phyloP scores from a whole-genome alignment of 179 eudicot genomes.

The Pouteria campechiana region DNA sequence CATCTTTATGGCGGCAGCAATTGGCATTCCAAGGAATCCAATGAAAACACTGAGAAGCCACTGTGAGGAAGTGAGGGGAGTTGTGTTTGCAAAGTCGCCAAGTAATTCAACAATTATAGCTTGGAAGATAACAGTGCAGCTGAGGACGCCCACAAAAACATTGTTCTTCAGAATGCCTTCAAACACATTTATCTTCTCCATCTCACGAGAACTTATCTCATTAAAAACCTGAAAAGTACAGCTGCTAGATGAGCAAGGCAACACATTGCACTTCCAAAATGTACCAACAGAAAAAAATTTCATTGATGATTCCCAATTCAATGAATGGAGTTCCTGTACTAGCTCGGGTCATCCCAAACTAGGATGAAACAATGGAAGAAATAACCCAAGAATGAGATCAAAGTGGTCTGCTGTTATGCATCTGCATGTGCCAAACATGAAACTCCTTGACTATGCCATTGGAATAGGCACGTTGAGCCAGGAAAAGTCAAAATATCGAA shows the following conservation, averaged over 20 bases:
- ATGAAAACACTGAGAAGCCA: slow-evolving; percentile 57
- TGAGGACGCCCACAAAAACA: slow-evolving; percentile 56
- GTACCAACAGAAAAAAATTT: too few species aligned
- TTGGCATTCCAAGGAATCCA: slow-evolving; percentile 86
- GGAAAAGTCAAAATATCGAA: too few species aligned
- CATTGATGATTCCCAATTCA: too few species aligned
- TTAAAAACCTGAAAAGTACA: slow-evolving; percentile 55
- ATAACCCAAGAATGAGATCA: too few species aligned
- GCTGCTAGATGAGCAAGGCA: not conserved
- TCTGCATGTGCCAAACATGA: too few species aligned
- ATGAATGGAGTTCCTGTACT: too few species aligned
- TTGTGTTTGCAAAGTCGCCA: slow-evolving; percentile 80
- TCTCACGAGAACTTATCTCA: slow-evolving; percentile 79
- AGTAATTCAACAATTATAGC: slow-evolving; percentile 65
- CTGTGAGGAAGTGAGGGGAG: slow-evolving; percentile 53
- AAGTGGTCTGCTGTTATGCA: too few species aligned
- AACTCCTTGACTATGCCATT: too few species aligned
- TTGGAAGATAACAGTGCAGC: slow-evolving; percentile 63
- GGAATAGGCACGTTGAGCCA: too few species aligned
- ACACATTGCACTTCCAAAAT: too few species aligned
- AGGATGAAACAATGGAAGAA: too few species aligned
- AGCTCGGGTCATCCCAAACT: too few species aligned
- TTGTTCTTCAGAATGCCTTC: slow-evolving; percentile 72
- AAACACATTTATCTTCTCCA: slow-evolving; percentile 77
- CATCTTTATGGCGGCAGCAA: slow-evolving; percentile 57